Evolutionary conservation across 257 asterid species (phyloP), one percentile per base, ranked within the genome.

Genomic region (Solanum rostratum): DNA sequence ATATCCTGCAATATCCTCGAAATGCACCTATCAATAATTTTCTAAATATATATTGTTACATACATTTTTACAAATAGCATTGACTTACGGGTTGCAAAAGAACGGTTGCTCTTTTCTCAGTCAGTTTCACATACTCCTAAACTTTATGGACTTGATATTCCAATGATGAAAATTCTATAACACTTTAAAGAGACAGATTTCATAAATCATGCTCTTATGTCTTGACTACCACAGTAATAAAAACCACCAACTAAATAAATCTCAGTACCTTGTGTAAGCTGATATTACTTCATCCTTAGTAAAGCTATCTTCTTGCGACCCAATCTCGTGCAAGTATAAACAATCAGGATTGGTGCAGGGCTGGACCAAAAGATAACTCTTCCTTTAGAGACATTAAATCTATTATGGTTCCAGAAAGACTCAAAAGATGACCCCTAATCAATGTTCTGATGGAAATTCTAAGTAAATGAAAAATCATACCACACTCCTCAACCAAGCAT

Each of bases 311-410:
- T 94, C 98, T 84, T 94, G 96, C 2, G 92, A 91, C 53, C 98
- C 99, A 87, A 89, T 78, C 88, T 95, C 99, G 84, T 95, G 98
- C 95, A 94, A 90, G 86, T 95, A 94, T 55, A 95, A 88, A 88
- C 99, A 95, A 81, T 93, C 99, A 29, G 95, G 97, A 78, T 95
- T 95, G 92, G 88, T 91, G 93, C 99, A 95, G 83, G 98, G 94
- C 99, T 95, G 94, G 65, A 89, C 54, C 85, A 91, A 83, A 82
- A 85, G 37, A 74, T 63, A 57, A 50, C 10, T 29, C 46, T 27
- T 78, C 63, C 82, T 52, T 78, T 78, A 78, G 82, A 50, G 45
- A 78, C 82, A 50, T 27, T 8, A 78, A 50, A 78, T 78, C 29
- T 50, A 76, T 8, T 24, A 63, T 15, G 41, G 45, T 50, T 69